Conservation (phyloP, 495 filamentous ascomycete species). For the Annulohypoxylon moriforme region DNA sequence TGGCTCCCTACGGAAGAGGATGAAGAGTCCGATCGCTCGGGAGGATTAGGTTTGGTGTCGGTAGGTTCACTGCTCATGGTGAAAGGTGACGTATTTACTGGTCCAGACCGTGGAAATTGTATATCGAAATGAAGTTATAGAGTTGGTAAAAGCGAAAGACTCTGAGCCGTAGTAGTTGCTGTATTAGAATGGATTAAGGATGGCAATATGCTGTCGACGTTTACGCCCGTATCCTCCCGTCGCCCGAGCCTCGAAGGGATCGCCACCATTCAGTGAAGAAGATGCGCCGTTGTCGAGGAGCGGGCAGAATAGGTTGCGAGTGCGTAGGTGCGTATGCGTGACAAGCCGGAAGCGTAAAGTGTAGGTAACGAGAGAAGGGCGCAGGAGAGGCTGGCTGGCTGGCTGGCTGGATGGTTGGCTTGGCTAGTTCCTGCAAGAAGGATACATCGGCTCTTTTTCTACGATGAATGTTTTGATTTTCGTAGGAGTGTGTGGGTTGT, state of each 20-base stretch:
- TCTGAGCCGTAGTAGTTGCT: background rate
- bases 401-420: constrained; percentile 29
- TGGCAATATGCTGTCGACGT: constrained; percentile 25
- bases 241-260: constrained; percentile 34
- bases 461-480: constrained; percentile 17
- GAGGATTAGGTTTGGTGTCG: constrained; percentile 41
- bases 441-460: constrained; percentile 44
- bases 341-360: constrained; percentile 23
- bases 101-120: constrained; percentile 26
- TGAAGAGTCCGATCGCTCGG: constrained; percentile 53
- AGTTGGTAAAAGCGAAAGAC: constrained; percentile 37
- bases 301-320: constrained; percentile 8
- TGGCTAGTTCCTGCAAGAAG: constrained; percentile 39
- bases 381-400: constrained; percentile 29
- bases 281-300: constrained; percentile 10
- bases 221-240: constrained; percentile 46
- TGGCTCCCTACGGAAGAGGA: constrained; percentile 53
- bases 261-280: constrained; percentile 38
- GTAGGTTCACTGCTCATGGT: constrained; percentile 43
- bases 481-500: constrained; percentile 38
- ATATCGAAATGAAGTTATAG: constrained; percentile 30
- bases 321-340: background rate
- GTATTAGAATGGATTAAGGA: constrained; percentile 33
- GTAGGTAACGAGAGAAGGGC: constrained; percentile 41
- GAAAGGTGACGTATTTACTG: constrained; percentile 26